phyloP scores from a whole-genome alignment of 1,139 yeast genomes.

The Geotrichum candidum region DNA sequence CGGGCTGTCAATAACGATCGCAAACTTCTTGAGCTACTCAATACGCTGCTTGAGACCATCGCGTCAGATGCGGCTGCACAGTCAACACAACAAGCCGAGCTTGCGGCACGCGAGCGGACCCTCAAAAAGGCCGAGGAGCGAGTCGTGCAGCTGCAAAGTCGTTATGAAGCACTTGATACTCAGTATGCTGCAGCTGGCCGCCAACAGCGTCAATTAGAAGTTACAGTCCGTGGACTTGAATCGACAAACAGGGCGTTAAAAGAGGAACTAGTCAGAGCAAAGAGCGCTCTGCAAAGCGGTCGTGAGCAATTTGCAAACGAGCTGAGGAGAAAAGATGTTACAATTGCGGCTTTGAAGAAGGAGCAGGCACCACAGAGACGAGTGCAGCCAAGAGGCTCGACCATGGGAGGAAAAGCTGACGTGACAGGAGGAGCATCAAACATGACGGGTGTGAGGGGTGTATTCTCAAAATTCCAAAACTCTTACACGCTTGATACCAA shows the following conservation, averaged over 20 bases:
- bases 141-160: constrained; percentile 13
- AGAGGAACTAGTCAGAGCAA: constrained; percentile 20
- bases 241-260: constrained; percentile 14
- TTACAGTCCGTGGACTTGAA: constrained; percentile 13
- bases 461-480: constrained; percentile 22
- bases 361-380: constrained; percentile 11
- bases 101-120: constrained; percentile 18
- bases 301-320: constrained; percentile 30
- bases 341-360: constrained; percentile 24
- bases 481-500: constrained; percentile 17
- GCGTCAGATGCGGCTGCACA: constrained; percentile 21
- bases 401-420: neutral
- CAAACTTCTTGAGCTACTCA: constrained; percentile 28
- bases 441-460: constrained; percentile 26
- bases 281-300: constrained; percentile 26
- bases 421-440: constrained; percentile 16
- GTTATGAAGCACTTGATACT: constrained; percentile 19
- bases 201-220: constrained; percentile 18
- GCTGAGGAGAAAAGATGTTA: constrained; percentile 28
- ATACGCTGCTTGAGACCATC: constrained; percentile 27
- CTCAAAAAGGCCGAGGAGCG: constrained; percentile 14
- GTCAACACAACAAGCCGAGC: neutral
- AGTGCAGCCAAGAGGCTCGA: neutral
- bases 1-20: constrained; percentile 21
- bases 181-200: constrained; percentile 17